These are phyloP conservation scores for Torulaspora delbrueckii DNA, from an alignment of 805 yeast genomes.

Conservation along the genomic window DNA sequence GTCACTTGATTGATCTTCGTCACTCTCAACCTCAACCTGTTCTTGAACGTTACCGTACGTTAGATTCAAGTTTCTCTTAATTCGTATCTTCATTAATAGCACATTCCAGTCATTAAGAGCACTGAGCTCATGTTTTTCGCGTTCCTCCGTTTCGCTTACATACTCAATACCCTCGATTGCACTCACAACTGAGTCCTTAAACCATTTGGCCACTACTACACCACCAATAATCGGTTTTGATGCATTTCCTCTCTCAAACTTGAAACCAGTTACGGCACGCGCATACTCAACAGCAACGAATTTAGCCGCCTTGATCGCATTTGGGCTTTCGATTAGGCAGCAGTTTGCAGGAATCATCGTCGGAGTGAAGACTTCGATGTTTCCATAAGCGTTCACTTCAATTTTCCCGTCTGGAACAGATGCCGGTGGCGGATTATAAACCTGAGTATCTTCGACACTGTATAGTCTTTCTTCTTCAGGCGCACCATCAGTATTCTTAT, in stretches of 20 bases:
- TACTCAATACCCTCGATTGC: constrained; percentile 32
- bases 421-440: constrained; percentile 59
- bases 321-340: constrained; percentile 48
- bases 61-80: constrained; percentile 38
- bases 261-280: constrained; percentile 82
- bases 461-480: constrained; percentile 65
- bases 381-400: constrained; percentile 73
- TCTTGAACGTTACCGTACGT: constrained; percentile 40
- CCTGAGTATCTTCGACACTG: constrained; percentile 71
- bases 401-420: constrained; percentile 56
- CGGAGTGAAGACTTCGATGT: constrained; percentile 72
- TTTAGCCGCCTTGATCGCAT: constrained; percentile 66
- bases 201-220: constrained; percentile 62
- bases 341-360: constrained; percentile 85
- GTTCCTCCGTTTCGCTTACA: constrained; percentile 36
- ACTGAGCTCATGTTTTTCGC: constrained; percentile 42
- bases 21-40: constrained; percentile 12
- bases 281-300: constrained; percentile 72
- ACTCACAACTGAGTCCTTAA: constrained; percentile 32
- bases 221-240: constrained; percentile 71
- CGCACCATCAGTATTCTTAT: constrained; percentile 43
- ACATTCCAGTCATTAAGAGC: constrained; percentile 40
- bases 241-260: constrained; percentile 47
- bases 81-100: constrained; percentile 34
- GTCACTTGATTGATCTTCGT: background rate